Percentiles rank a stretch among this genome's conserved stretches.
Evolutionary conservation across 768 basidiomycete genomes (phyloP).

Genomic region (Paxillus rubicundulus): DNA sequence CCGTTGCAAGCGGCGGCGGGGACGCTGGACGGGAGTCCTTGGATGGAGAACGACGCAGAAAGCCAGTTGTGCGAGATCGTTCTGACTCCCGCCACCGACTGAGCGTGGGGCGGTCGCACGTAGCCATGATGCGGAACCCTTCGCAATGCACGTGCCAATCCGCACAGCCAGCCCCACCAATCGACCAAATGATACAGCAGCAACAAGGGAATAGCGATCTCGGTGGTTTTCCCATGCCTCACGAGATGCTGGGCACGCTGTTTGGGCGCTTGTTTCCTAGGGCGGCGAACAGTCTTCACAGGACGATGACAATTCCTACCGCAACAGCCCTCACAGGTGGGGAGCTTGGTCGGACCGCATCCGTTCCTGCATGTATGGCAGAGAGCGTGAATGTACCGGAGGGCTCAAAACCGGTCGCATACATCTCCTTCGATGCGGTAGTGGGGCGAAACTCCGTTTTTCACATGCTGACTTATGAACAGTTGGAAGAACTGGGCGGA

Average conservation of each 20-base stretch:
- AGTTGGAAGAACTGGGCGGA: conserved; percentile 89
- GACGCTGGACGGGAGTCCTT: conserved; percentile 1
- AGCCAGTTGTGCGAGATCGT: conserved; percentile 5
- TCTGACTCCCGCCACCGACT: conserved; percentile 15
- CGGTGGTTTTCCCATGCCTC: conserved; percentile 76
- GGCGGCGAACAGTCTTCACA: conserved; percentile 52
- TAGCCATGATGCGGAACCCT: conserved; percentile 15
- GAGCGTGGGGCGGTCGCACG: conserved; percentile 10
- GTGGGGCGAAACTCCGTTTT: conserved; percentile 85
- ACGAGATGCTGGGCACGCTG: conserved; percentile 47
- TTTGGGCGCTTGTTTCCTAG: conserved; percentile 63
- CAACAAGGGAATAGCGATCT: conserved; percentile 46
- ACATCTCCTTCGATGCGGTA: conserved; percentile 80
- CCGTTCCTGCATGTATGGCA: conserved; percentile 8
- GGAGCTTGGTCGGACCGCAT: conserved; percentile 26
- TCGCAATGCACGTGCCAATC: conserved; percentile 13
- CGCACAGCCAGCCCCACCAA: conserved; percentile 10
- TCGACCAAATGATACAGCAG: conserved; percentile 14
- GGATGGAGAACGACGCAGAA: conserved; percentile 7
- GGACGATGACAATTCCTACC: conserved; percentile 73
- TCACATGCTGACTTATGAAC: conserved; percentile 66
- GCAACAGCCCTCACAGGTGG: conserved; percentile 53
- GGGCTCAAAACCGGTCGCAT: conserved; percentile 61
- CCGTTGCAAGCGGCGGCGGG: conserved; percentile 28
- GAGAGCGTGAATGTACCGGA: conserved; percentile 22